Conservation (phyloP, 192 early-diverging fungal species). For the Coemansia sp. region DNA sequence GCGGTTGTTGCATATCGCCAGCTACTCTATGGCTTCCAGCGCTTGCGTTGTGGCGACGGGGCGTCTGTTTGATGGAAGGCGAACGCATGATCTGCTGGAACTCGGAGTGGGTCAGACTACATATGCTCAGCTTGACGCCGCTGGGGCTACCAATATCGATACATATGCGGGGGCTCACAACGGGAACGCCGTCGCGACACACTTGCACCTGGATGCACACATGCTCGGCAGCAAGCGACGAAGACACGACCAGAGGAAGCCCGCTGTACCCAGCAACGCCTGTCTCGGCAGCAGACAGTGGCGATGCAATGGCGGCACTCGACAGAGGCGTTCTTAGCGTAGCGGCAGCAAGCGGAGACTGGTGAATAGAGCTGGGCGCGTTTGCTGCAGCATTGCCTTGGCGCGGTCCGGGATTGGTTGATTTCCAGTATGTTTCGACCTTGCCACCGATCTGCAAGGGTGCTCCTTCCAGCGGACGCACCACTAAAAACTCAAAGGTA, state of each 20-base stretch:
- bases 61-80: constrained; percentile 4
- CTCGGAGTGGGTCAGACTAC: constrained; percentile 51
- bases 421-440: constrained; percentile 99
- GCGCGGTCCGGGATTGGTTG: constrained; percentile 68
- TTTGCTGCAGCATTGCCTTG: constrained; percentile 12
- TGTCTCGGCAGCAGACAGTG: constrained; percentile 32
- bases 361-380: constrained; percentile 4
- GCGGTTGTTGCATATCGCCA: background rate
- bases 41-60: background rate
- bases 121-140: constrained; percentile 37
- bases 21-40: no score
- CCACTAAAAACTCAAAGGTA: constrained; percentile 74
- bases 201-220: constrained; percentile 87
- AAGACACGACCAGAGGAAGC: constrained; percentile 38
- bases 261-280: constrained; percentile 17
- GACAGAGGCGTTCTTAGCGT: constrained; percentile 28
- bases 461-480: constrained; percentile 86
- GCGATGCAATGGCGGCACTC: constrained; percentile 31
- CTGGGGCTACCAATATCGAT: constrained; percentile 37
- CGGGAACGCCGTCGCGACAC: constrained; percentile 83
- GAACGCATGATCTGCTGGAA: constrained; percentile 45
- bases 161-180: constrained; percentile 69
- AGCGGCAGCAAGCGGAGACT: constrained; percentile 14
- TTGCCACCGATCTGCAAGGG: constrained; percentile 91
- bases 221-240: constrained; percentile 84